These are phyloP conservation scores for Xylaria castorea DNA, from an alignment of 495 filamentous ascomycete genomes.

Conservation along the genomic window DNA sequence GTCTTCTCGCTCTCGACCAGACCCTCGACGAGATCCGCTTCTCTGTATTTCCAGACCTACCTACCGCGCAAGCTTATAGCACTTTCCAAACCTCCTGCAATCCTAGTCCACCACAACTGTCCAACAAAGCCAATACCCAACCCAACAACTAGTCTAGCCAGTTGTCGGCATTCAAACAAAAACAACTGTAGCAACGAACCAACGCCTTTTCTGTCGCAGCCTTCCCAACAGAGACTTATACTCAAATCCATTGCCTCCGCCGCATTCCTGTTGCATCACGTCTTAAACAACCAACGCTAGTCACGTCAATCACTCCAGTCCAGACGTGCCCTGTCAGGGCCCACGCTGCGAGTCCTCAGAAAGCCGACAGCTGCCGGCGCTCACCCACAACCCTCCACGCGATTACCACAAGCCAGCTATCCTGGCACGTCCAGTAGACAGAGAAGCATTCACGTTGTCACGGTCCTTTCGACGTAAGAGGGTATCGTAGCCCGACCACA, in stretches of 20 bases:
- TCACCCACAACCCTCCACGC: background rate
- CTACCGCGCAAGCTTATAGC: background rate
- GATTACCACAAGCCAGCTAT: background rate
- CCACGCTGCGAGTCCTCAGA: background rate
- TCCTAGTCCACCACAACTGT: background rate
- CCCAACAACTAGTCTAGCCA: background rate
- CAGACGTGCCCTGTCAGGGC: background rate
- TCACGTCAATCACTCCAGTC: background rate
- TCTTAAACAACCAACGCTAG: background rate
- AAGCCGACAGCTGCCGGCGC: background rate
- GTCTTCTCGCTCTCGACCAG: conserved; percentile 8
- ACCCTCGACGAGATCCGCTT: background rate
- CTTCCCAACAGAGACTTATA: background rate
- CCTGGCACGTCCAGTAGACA: background rate
- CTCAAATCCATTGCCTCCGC: background rate
- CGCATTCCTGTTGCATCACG: conserved; percentile 4
- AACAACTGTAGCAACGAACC: background rate
- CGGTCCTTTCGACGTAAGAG: conserved; percentile 6
- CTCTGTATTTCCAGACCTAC: background rate
- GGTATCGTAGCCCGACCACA: conserved; percentile 6
- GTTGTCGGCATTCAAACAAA: background rate
- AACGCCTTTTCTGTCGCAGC: background rate
- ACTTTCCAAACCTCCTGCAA: background rate
- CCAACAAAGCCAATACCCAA: conserved; percentile 9
- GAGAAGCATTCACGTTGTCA: background rate